Evolutionary conservation across 352 stramenopile genomes (phyloP), one percentile per base, ranked within the genome.

Genomic region (Phytophthora hybrid): DNA sequence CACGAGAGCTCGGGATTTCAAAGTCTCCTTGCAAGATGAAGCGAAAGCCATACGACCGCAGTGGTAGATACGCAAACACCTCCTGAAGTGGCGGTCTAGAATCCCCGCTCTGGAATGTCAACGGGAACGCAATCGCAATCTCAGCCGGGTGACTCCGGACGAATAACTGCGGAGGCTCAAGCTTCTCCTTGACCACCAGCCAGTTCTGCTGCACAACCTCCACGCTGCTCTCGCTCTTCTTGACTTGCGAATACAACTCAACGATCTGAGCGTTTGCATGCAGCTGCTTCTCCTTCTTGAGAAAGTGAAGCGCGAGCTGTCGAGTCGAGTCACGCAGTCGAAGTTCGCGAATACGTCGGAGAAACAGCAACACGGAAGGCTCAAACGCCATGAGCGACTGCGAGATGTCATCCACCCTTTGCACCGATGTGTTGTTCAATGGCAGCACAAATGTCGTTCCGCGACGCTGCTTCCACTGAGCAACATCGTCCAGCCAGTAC

Each of bases 1-100:
- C 91, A 32, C 91, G 84, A 23, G 88, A 97, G 56, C 90, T 96
- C 14, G 90, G 86, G 1, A 97, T 85, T 57, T 96, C 86, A 71
- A 96, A 97, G 55, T 97, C 88, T 41, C 83, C 90, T 32, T 97
- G 91, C 9, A 97, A 31, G 37, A 97, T 93, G 80, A 95, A 97
- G 1, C 84, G 85, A 34, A 97, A 93, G 19, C 87, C 88, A 47
- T 95, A 95, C 7, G 85, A 93, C 4, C 88, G 83, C 53, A 97
- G 62, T 3, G 91, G 90, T 5, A 97, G 69, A 55, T 92, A 97
- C 16, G 88, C 91, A 61, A 95, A 97, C 29, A 97, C 87, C 34
- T 92, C 80, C 60, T 95, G 90, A 5, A 94, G 79, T 18, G 84
- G 74, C 10, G 85, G 81, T 37, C 80, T 65, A 1, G 19, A 29